Percentiles rank a stretch among this genome's conserved stretches.
These are phyloP conservation scores for Penicillium robsamsonii DNA, from an alignment of 495 filamentous ascomycete species.

Conservation along the genomic window DNA sequence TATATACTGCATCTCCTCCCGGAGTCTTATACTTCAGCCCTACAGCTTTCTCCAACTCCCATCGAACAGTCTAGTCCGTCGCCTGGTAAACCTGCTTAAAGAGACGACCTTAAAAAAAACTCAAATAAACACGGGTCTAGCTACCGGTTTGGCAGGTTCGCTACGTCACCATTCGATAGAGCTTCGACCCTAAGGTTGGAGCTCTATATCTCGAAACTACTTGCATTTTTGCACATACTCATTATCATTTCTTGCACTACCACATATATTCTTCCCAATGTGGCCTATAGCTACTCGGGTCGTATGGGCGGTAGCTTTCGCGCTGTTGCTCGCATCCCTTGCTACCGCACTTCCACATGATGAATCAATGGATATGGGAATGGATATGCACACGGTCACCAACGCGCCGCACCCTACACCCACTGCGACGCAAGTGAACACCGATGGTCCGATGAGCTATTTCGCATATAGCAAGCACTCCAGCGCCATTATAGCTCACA, in stretches of 20 bases:
- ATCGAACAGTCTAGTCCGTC: background rate
- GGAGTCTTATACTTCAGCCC: slow-evolving; percentile 27
- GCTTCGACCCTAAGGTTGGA: slow-evolving; percentile 20
- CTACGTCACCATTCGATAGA: slow-evolving; percentile 34
- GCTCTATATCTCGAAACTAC: slow-evolving; percentile 6
- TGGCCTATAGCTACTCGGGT: slow-evolving; percentile 24
- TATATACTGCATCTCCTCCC: slow-evolving; percentile 16
- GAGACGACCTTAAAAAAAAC: background rate
- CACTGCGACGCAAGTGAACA: background rate
- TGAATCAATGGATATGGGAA: slow-evolving; percentile 36
- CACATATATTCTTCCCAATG: slow-evolving; percentile 18
- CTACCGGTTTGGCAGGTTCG: slow-evolving; percentile 12
- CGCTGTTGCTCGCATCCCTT: slow-evolving; percentile 28
- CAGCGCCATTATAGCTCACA: slow-evolving; percentile 71
- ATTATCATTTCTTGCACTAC: background rate
- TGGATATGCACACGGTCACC: slow-evolving; percentile 26
- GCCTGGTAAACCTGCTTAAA: background rate
- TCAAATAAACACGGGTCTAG: slow-evolving; percentile 3
- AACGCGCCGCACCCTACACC: slow-evolving; percentile 33
- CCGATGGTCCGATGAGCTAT: slow-evolving; percentile 59
- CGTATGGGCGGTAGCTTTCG: slow-evolving; percentile 30
- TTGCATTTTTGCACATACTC: slow-evolving; percentile 6
- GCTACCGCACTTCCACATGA: slow-evolving; percentile 40
- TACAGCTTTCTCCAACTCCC: slow-evolving; percentile 11
- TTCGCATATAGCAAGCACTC: slow-evolving; percentile 68